Conservation (phyloP, 148 eudicot species). For the Rhododendron molle region DNA sequence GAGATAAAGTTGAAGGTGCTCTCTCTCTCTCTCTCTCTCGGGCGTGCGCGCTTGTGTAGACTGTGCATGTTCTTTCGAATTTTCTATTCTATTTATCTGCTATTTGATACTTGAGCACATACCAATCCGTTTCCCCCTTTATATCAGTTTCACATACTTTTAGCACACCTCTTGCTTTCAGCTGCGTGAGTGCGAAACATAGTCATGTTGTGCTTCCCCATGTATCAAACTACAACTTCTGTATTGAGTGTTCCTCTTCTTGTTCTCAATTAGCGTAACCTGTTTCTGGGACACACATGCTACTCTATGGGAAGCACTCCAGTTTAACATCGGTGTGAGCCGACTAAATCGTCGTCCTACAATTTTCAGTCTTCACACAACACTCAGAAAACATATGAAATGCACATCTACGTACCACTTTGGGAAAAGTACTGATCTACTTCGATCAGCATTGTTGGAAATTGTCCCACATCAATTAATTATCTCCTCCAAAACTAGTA, state of each 20-base stretch:
- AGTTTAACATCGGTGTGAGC: not conserved
- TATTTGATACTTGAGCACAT: not conserved
- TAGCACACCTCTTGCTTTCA: not conserved
- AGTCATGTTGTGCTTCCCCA: not conserved
- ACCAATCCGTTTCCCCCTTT: not conserved
- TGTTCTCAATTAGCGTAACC: not conserved
- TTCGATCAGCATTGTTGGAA: not conserved
- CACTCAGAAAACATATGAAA: not conserved
- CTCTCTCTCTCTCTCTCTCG: not conserved
- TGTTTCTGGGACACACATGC: not conserved
- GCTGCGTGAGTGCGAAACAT: not conserved
- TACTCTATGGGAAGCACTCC: not conserved
- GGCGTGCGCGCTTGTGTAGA: not conserved
- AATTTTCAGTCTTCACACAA: not conserved
- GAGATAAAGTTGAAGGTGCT: constrained; percentile 52
- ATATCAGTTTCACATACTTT: no score
- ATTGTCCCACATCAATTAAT: no score
- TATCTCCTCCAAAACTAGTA: no score
- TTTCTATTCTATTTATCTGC: not conserved
- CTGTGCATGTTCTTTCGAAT: not conserved
- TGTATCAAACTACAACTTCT: not conserved
- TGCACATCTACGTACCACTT: not conserved
- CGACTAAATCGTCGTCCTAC: not conserved
- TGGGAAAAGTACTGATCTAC: not conserved
- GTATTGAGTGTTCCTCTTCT: not conserved